Evolutionary conservation across 75 land plant species (phyloP), one percentile per base, ranked within the genome.

Genomic region (Larix kaempferi): DNA sequence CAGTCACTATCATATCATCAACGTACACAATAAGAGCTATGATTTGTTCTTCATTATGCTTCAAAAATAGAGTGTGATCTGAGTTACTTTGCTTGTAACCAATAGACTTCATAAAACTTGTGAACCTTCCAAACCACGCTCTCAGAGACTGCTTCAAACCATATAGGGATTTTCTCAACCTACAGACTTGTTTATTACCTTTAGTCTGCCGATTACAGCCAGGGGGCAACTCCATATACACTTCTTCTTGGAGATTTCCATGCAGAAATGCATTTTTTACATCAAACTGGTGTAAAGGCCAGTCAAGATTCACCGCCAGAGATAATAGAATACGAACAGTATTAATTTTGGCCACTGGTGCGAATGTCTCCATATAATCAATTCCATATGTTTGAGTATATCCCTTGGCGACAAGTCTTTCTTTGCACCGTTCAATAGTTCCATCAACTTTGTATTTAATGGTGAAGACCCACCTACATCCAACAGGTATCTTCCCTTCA

Each of bases 281-380:
- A 69, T 81, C 60, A 14, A 76, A 63, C 44, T 76, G 64, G 13
- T 81, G 79, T 1, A 76, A 41, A 15, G 57, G 25, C 60, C 78
- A 81, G 23, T 75, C 33, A n/a, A 54, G 35, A 65, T 71, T 67
- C 25, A 78, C 56, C 59, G 3, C 78, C 2, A 81, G 56, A 16
- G 74, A 82, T 58, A 82, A 19, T 19, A 78, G n/a, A 59, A 78
- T 58, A 78, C 80, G 72, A 14, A 78, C n/a, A 0, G 84, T 64
- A 44, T 76, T 74, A 59, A 77, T 44, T 61, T 82, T 82, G 37
- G 76, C 81, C 49, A 75, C 85, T 22, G 67, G 77, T 15, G 85
- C 73, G 67, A 83, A 83, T 6, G 82, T 83, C 66, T 79, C 82
- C 17, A 37, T 29, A 76, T 79, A 83, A 76, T 83, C 82, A 29